A percentile compares a stretch with the other conserved stretches of the same genome.
Evolutionary conservation across 306 rosid genomes (phyloP).

Genomic region (Neltuma alba): DNA sequence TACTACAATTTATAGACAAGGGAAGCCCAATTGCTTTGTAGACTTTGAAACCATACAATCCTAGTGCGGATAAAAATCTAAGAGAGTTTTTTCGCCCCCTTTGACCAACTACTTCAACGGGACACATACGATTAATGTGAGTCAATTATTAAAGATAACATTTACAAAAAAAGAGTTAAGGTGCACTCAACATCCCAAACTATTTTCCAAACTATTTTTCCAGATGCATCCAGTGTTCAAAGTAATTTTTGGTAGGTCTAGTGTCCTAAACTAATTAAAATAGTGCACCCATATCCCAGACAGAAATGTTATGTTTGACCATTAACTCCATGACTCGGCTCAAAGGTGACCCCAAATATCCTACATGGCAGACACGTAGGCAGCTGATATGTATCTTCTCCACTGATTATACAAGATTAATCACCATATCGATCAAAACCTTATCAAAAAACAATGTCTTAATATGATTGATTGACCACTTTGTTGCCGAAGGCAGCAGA

Average conservation of each 20-base stretch:
- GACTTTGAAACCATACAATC: background rate
- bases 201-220: no score
- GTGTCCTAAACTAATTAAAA: no score
- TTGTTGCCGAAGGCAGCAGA: background rate
- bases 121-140: background rate
- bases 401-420: background rate
- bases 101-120: background rate
- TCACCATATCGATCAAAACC: background rate
- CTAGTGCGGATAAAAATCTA: background rate
- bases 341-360: no score
- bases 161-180: no score
- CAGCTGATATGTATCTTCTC: no score
- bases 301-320: no score
- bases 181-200: no score
- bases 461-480: background rate
- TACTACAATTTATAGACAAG: background rate
- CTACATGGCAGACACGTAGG: no score
- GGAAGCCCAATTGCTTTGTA: background rate
- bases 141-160: background rate
- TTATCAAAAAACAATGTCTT: background rate
- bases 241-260: no score
- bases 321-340: no score
- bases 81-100: background rate
- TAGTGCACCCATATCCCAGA: no score
- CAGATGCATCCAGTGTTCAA: no score